Evolutionary conservation across 495 filamentous ascomycete species (phyloP), one percentile per base, ranked within the genome.

Genomic region (Coniosporium apollinis): DNA sequence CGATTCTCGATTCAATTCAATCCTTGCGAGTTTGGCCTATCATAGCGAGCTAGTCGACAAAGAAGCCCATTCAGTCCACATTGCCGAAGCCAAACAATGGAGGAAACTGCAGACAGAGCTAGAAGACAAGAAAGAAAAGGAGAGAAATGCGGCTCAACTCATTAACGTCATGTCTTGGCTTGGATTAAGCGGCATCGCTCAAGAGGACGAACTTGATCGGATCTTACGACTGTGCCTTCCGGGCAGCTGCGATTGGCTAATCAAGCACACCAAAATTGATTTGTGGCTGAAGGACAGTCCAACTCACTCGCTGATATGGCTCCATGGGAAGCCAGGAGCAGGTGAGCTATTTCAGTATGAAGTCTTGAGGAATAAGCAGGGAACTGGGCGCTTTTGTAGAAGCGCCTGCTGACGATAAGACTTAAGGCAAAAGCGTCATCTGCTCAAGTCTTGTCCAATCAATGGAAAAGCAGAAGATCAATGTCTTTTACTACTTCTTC

Each of bases 41-140:
- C 58, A 64, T 29, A 44, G 47, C 32, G 40, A 54, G 10, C 43
- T 62, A 7, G 37, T 67, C n/a, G 60, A 64, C 32, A 41, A 38
- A 22, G 49, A 56, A 35, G 56, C 49, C 5, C 36, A 32, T 15
- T 34, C 51, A 18, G 44, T 47, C 21, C 30, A 57, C 29, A 45
- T 54, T 37, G 30, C 35, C 8, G 49, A 57, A 31, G 45, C 49
- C 1, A 43, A 36, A 30, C 36, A 47, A 22, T 34, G 34, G 38
- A 29, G 52, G 17, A 22, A 37, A 9, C 15, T 16, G n/a, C 33
- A 37, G 11, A 30, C 13, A 10, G 22, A 36, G 22, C n/a, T 22
- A 24, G 30, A 25, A 33, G 39, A 42, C 13, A 38, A 32, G 19
- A 14, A 28, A 35, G 39, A 42, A 21, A 20, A 19, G 11, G 39